Evolutionary conservation across 805 yeast genomes (phyloP).

Genomic region (Dipodascus albidus): DNA sequence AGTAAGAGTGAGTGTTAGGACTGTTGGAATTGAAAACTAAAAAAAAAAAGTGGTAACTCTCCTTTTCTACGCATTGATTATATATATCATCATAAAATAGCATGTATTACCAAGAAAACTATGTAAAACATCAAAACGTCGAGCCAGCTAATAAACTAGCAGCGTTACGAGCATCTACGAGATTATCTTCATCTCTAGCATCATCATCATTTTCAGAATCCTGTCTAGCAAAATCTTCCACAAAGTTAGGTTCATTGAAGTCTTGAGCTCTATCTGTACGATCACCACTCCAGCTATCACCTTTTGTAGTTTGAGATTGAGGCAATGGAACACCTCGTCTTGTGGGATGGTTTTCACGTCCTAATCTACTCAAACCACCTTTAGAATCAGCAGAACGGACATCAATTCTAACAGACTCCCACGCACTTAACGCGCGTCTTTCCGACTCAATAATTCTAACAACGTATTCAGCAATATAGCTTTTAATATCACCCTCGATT

Average conservation of each 20-base stretch:
- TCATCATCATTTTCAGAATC: constrained; percentile 18
- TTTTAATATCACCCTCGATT: constrained; percentile 44
- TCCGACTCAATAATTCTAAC: constrained; percentile 74
- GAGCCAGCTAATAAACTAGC: constrained; percentile 72
- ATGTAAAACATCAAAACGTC: constrained; percentile 31
- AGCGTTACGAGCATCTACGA: constrained; percentile 72
- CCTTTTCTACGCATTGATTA: not conserved
- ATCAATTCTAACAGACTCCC: constrained; percentile 63
- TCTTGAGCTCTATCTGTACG: constrained; percentile 24
- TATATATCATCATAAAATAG: not conserved
- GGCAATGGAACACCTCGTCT: constrained; percentile 18
- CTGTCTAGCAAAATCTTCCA: constrained; percentile 9
- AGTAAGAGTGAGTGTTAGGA: no score
- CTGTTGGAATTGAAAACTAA: no score
- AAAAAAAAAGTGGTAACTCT: not conserved
- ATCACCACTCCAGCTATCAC: constrained; percentile 54
- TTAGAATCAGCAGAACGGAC: constrained; percentile 61
- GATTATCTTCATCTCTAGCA: constrained; percentile 23
- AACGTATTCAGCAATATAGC: constrained; percentile 46
- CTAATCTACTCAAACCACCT: constrained; percentile 77
- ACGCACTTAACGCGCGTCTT: constrained; percentile 60
- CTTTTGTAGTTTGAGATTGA: constrained; percentile 37
- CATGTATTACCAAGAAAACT: not conserved
- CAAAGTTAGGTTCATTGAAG: constrained; percentile 3
- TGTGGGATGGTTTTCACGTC: constrained; percentile 49